Evolutionary conservation across 148 eudicot genomes (phyloP).

Genomic region (Chenopodium album): DNA sequence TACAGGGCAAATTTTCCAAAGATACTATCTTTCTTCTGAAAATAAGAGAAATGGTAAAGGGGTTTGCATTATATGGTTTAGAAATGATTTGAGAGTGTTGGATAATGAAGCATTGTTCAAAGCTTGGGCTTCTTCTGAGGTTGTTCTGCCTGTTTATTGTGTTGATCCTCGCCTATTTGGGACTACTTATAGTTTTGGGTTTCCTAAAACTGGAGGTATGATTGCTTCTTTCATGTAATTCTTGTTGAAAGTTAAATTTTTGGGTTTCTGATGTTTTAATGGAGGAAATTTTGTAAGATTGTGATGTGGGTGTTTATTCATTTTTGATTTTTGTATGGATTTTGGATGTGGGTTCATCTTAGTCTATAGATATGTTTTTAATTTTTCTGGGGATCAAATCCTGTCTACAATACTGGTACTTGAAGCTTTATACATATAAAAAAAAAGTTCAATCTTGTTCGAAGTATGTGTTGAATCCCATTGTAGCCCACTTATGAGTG

Average conservation of each 20-base stretch:
- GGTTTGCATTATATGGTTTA: conserved; percentile 73
- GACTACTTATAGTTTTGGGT: conserved; percentile 65
- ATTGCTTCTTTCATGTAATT: not conserved
- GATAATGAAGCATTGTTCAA: conserved; percentile 80
- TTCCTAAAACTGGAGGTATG: conserved; percentile 93
- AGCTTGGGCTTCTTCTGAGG: conserved; percentile 72
- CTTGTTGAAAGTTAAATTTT: not conserved
- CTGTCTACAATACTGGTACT: not conserved
- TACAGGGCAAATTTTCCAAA: conserved; percentile 45
- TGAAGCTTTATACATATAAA: no score
- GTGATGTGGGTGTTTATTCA: not conserved
- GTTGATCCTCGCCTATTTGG: conserved; percentile 74
- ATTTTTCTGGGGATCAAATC: not conserved
- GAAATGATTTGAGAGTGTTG: conserved; percentile 81
- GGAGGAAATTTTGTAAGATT: not conserved
- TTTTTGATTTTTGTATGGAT: no score
- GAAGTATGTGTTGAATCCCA: no score
- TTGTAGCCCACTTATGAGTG: no score
- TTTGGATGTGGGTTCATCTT: conserved; percentile 3
- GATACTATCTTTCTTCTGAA: conserved; percentile 38
- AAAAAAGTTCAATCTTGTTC: no score
- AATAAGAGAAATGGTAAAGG: conserved; percentile 62
- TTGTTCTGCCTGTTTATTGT: conserved; percentile 79
- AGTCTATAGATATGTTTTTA: not conserved
- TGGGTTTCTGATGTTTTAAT: not conserved